Conservation (phyloP, 1,139 yeast species). For the Eremothecium coryli region DNA sequence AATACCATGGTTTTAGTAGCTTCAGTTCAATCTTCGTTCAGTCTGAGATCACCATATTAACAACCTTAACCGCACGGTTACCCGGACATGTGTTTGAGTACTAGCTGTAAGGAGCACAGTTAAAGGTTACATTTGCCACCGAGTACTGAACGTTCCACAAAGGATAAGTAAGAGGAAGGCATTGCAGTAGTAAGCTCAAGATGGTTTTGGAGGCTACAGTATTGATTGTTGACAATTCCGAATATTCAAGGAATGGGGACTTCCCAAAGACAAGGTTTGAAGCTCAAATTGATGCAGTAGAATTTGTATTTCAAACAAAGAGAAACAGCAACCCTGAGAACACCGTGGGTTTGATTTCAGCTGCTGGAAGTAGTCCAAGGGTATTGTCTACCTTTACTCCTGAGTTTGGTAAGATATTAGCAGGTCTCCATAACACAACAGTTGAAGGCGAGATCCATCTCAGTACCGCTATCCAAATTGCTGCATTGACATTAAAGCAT, state of each 20-base stretch:
- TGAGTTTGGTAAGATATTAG: conserved; percentile 76
- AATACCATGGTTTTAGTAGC: not conserved
- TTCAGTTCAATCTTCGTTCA: not conserved
- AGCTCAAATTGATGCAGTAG: conserved; percentile 91
- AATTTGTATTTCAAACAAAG: conserved; percentile 76
- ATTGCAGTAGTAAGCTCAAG: conserved; percentile 15
- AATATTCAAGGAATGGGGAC: conserved; percentile 93
- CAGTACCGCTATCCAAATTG: conserved; percentile 84
- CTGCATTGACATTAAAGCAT: conserved; percentile 93
- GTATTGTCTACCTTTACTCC: conserved; percentile 82
- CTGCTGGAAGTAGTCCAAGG: conserved; percentile 78
- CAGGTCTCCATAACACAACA: conserved; percentile 80
- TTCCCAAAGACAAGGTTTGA: conserved; percentile 82
- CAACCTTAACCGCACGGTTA: not conserved
- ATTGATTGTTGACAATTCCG: conserved; percentile 92
- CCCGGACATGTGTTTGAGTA: conserved; percentile 2
- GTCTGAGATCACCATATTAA: too few relatives aligned
- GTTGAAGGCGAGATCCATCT: conserved; percentile 65
- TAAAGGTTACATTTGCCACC: too few relatives aligned
- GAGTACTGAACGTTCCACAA: conserved; percentile 2
- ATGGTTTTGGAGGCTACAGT: conserved; percentile 97
- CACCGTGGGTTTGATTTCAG: conserved; percentile 82
- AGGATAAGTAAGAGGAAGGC: not conserved
- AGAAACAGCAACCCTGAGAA: conserved; percentile 86
- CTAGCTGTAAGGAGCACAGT: too few relatives aligned